Conservation (phyloP, 371 early-diverging fungal species). For the Mucor irregularis region DNA sequence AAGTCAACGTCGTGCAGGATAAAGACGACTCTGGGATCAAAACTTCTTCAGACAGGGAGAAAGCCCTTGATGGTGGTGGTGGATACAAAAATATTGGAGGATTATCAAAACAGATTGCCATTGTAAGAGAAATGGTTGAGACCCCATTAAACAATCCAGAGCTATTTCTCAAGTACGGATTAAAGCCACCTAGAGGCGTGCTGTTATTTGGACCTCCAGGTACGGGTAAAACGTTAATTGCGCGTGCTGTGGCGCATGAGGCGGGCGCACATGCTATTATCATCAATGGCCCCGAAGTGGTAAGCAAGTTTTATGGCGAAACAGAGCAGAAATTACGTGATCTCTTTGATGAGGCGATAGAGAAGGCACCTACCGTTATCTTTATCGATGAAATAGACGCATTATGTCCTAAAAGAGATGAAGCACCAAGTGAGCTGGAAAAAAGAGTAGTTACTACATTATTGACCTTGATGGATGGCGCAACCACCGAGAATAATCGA, state of each 20-base stretch:
- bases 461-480: conserved; percentile 96
- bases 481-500: conserved; percentile 26
- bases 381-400: conserved; percentile 99
- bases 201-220: conserved; percentile 98
- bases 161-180: conserved; percentile 65
- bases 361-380: conserved; percentile 88
- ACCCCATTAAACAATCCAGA: conserved; percentile 80
- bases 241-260: conserved; percentile 86
- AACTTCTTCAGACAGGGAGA: background rate
- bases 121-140: conserved; percentile 87
- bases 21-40: no score
- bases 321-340: conserved; percentile 88
- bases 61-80: conserved; percentile 2
- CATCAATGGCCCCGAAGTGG: conserved; percentile 96
- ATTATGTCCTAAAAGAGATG: conserved; percentile 90
- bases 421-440: conserved; percentile 73
- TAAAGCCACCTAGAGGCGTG: conserved; percentile 89
- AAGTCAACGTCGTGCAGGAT: no score
- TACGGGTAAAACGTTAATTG: conserved; percentile 96
- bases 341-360: conserved; percentile 82
- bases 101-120: conserved; percentile 63
- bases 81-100: conserved; percentile 75
- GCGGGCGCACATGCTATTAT: conserved; percentile 80
- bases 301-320: conserved; percentile 96
- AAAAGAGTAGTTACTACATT: conserved; percentile 96